A percentile compares a stretch with the other conserved stretches of the same genome.
phyloP scores from a whole-genome alignment of 176 grass and related monocot genomes.

The Luzula sylvatica region DNA sequence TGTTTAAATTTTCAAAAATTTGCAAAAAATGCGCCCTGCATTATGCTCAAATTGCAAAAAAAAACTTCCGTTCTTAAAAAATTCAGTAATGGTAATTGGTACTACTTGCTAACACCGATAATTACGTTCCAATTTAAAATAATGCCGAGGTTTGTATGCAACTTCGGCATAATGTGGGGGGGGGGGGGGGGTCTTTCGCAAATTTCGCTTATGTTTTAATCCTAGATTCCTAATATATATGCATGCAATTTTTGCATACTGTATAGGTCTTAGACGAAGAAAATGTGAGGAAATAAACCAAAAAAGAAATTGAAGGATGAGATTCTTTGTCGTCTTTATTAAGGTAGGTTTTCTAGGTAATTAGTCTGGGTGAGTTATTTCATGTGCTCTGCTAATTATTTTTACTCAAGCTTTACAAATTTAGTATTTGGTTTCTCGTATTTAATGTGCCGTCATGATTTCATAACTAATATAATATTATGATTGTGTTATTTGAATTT shows the following conservation, averaged over 20 bases:
- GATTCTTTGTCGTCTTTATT: conserved; percentile 70
- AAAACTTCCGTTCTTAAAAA: background rate
- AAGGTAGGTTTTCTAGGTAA: too few relatives aligned
- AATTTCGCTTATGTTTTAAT: too few relatives aligned
- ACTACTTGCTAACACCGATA: background rate
- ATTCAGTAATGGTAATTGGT: background rate
- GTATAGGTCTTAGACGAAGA: conserved; percentile 77
- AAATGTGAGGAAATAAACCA: conserved; percentile 38
- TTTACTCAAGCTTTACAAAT: too few relatives aligned
- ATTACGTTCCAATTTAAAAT: background rate
- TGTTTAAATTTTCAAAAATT: background rate
- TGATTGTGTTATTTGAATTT: too few relatives aligned
- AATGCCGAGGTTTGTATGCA: background rate
- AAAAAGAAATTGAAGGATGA: conserved; percentile 46
- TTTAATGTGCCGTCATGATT: too few relatives aligned
- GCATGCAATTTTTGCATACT: conserved; percentile 18
- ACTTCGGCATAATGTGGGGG: background rate
- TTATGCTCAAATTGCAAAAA: background rate
- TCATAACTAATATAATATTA: too few relatives aligned
- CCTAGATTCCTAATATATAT: conserved; percentile 29
- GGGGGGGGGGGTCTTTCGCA: too few relatives aligned
- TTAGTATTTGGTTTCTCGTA: too few relatives aligned
- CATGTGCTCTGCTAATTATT: too few relatives aligned
- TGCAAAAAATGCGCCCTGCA: too few relatives aligned
- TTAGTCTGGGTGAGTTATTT: too few relatives aligned